Percentiles rank a stretch among this genome's conserved stretches.
Conservation (phyloP, 1,139 yeast species). For the Blastobotrys serpentis region DNA sequence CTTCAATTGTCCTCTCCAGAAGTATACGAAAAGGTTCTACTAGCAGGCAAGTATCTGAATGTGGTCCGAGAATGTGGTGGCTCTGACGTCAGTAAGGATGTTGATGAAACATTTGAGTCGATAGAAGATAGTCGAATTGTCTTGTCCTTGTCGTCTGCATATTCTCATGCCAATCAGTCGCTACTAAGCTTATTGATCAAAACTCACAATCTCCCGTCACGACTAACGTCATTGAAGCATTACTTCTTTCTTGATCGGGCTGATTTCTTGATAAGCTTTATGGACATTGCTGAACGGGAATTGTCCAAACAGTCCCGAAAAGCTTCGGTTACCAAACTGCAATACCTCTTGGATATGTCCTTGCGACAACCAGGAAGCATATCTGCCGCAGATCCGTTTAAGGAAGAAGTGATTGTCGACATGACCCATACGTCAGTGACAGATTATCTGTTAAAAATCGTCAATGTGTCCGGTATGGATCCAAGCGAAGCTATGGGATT, state of each 20-base stretch:
- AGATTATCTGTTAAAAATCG: slow-evolving; percentile 61
- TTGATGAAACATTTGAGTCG: slow-evolving; percentile 38
- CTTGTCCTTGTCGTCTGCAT: slow-evolving; percentile 60
- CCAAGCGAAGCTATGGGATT: slow-evolving; percentile 37
- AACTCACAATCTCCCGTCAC: slow-evolving; percentile 54
- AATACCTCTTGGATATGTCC: slow-evolving; percentile 41
- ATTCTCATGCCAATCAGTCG: slow-evolving; percentile 63
- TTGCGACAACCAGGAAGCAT: slow-evolving; percentile 44
- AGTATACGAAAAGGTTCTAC: slow-evolving; percentile 61
- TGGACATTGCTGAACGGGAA: slow-evolving; percentile 44
- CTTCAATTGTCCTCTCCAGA: slow-evolving; percentile 58
- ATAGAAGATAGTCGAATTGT: slow-evolving; percentile 59
- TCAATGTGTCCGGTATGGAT: slow-evolving; percentile 63
- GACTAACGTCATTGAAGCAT: slow-evolving; percentile 45
- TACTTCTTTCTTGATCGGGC: slow-evolving; percentile 59
- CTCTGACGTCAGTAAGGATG: slow-evolving; percentile 30
- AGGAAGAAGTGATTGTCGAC: slow-evolving; percentile 39
- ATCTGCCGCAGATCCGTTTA: slow-evolving; percentile 41
- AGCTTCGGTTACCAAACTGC: slow-evolving; percentile 44
- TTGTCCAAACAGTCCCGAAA: slow-evolving; percentile 41
- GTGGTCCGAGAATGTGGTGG: slow-evolving; percentile 63
- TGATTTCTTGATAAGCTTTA: slow-evolving; percentile 49
- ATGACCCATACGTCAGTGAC: slow-evolving; percentile 42
- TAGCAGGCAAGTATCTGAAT: slow-evolving; percentile 83
- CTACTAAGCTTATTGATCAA: slow-evolving; percentile 58